These are phyloP conservation scores for Neonectria sp. DNA, from an alignment of 2,329 filamentous ascomycete species.

Conservation along the genomic window DNA sequence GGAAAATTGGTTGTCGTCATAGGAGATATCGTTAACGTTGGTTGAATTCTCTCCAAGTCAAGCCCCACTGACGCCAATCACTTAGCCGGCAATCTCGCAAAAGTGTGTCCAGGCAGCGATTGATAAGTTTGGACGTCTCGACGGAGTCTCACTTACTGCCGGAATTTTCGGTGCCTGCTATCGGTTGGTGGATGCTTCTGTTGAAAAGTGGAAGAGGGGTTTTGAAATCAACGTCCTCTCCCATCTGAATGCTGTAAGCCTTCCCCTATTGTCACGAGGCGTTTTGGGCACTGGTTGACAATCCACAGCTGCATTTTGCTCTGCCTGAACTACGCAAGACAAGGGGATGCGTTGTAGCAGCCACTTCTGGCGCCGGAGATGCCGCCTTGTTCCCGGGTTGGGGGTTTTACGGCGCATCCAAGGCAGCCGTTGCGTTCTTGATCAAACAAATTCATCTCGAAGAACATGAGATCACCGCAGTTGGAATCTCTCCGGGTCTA, in stretches of 20 bases:
- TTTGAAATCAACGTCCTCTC: not conserved
- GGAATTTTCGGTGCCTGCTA: not conserved
- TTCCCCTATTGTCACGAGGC: not conserved
- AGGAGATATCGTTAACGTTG: not conserved
- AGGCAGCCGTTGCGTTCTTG: not conserved
- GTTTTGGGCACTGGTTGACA: not conserved
- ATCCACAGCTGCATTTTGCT: not conserved
- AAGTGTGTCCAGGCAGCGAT: not conserved
- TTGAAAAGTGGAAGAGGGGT: not conserved
- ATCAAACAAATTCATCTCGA: constrained; percentile 3
- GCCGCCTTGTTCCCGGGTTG: not conserved
- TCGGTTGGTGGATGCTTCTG: not conserved
- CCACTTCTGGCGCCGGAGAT: not conserved
- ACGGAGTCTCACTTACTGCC: not conserved
- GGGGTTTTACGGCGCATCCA: not conserved
- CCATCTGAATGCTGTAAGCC: not conserved
- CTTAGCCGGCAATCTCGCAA: not conserved
- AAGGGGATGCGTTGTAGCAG: not conserved
- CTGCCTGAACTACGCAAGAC: not conserved
- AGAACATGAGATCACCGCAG: not conserved
- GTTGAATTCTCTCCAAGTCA: not conserved
- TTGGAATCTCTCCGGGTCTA: constrained; percentile 1
- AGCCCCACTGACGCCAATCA: not conserved
- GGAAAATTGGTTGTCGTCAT: not conserved
- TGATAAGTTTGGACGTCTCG: not conserved